Percentiles rank a stretch among this genome's conserved stretches.
Evolutionary conservation across 257 asterid genomes (phyloP).

Genomic region (Primulina huaijiensis): DNA sequence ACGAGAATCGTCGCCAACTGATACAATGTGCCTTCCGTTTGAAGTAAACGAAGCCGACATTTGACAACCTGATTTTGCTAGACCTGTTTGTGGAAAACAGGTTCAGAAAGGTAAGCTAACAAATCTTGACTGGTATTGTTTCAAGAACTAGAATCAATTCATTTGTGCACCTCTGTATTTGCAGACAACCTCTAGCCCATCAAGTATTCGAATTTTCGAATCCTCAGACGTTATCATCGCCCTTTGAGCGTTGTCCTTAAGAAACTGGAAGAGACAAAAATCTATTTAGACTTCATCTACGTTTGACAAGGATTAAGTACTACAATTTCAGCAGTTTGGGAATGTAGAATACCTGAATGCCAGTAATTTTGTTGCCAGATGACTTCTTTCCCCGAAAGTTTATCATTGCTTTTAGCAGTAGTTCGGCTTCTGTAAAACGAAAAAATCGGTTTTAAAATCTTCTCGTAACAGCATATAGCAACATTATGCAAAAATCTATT

Average conservation of each 20-base stretch:
- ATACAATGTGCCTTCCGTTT: conserved; percentile 59
- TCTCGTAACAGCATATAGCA: neutral
- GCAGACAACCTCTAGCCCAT: conserved; percentile 65
- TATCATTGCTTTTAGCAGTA: conserved; percentile 45
- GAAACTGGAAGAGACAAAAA: conserved; percentile 42
- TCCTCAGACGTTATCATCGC: conserved; percentile 82
- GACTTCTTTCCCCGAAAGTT: conserved; percentile 59
- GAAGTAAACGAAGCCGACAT: conserved; percentile 65
- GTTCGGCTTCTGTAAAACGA: conserved; percentile 38
- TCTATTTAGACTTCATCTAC: conserved; percentile 20
- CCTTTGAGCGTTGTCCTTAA: conserved; percentile 40
- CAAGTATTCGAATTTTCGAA: conserved; percentile 74
- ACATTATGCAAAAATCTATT: neutral
- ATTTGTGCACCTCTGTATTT: conserved; percentile 65
- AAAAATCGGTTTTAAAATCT: conserved; percentile 17
- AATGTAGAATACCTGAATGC: conserved; percentile 68
- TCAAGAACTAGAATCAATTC: neutral
- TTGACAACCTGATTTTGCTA: conserved; percentile 62
- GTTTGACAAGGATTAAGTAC: neutral
- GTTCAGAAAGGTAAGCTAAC: neutral
- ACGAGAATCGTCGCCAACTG: conserved; percentile 72
- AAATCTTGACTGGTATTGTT: neutral
- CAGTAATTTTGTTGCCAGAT: conserved; percentile 60
- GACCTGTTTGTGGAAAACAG: conserved; percentile 35
- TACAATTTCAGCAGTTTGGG: neutral